Evolutionary conservation across 495 filamentous ascomycete species (phyloP).

Genomic region (Annulohypoxylon nitens): DNA sequence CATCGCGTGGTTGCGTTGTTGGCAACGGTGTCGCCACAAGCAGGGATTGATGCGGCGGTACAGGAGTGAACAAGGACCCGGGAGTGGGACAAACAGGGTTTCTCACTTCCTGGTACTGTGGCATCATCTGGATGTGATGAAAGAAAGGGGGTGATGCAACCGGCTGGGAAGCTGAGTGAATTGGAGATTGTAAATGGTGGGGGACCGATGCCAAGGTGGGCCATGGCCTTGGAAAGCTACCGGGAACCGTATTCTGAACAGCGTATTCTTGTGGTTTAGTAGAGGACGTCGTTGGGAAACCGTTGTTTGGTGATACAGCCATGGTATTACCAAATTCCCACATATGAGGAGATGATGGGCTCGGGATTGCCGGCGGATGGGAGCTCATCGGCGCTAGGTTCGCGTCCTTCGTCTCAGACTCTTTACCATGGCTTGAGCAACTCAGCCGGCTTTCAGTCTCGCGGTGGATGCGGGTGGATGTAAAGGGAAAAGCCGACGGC

Average conservation of each 20-base stretch:
- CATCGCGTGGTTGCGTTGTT: not conserved
- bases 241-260: not conserved
- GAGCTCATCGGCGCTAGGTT: not conserved
- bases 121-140: conserved; percentile 4
- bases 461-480: not conserved
- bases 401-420: not conserved
- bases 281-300: not conserved
- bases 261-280: not conserved
- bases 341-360: not conserved
- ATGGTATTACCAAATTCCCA: conserved; percentile 9
- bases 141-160: conserved; percentile 8
- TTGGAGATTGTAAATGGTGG: not conserved
- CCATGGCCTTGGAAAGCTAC: not conserved
- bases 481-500: conserved; percentile 11
- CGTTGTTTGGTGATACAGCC: not conserved
- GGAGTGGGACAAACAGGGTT: not conserved
- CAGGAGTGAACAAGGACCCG: not conserved
- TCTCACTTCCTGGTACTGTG: not conserved
- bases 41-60: not conserved
- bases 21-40: not conserved
- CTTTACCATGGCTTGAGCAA: not conserved
- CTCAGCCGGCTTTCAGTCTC: not conserved
- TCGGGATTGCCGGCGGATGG: not conserved
- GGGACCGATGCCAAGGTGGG: not conserved
- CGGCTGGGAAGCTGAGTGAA: not conserved